phyloP scores from a whole-genome alignment of 2,329 filamentous ascomycete species.

The Oidium heveae region DNA sequence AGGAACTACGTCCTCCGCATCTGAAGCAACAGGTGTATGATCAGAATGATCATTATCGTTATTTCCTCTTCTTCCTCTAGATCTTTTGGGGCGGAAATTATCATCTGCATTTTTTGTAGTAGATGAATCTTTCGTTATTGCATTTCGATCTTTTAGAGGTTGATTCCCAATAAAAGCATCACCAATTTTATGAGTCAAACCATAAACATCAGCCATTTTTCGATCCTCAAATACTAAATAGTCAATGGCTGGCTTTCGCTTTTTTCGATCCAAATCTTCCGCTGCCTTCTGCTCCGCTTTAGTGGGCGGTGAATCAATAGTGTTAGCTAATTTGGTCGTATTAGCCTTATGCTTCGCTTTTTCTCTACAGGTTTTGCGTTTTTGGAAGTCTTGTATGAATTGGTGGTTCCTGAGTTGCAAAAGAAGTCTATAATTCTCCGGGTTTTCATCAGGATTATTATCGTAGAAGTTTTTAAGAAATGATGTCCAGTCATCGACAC shows the following conservation, averaged over 20 bases:
- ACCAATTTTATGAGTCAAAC: conserved; percentile 34
- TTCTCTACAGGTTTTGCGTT: background rate
- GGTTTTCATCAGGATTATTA: background rate
- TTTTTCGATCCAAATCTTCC: conserved; percentile 8
- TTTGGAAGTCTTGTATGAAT: background rate
- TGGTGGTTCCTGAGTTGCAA: background rate
- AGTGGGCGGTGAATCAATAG: conserved; percentile 4
- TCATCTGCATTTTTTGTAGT: background rate
- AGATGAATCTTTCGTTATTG: background rate
- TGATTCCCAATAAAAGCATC: conserved; percentile 31
- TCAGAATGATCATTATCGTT: conserved; percentile 7
- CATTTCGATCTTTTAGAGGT: conserved; percentile 17
- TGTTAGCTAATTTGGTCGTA: background rate
- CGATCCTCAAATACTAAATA: conserved; percentile 10
- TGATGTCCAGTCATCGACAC: background rate
- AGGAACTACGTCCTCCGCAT: conserved; percentile 9
- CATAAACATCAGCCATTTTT: conserved; percentile 34
- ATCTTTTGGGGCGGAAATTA: conserved; percentile 9
- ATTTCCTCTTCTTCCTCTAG: conserved; percentile 3
- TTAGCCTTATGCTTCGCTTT: background rate
- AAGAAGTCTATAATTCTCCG: background rate
- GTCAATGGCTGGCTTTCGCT: conserved; percentile 8
- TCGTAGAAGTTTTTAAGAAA: background rate
- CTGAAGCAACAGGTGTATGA: conserved; percentile 6
- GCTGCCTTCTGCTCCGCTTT: conserved; percentile 9